A percentile compares a stretch with the other conserved stretches of the same genome.
Conservation (phyloP, 257 asterid genomes). For the Echium plantagineum region DNA sequence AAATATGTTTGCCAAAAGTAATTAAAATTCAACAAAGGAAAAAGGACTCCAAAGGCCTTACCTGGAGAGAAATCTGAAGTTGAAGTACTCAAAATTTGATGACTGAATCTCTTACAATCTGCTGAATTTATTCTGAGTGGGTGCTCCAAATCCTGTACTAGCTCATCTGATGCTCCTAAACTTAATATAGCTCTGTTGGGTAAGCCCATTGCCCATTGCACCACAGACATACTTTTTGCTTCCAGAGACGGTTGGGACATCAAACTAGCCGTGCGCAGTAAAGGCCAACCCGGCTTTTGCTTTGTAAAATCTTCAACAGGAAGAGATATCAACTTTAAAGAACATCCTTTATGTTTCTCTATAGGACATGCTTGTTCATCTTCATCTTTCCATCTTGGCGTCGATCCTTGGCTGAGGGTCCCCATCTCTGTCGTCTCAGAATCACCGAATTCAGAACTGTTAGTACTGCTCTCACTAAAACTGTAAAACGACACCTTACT, state of each 20-base stretch:
- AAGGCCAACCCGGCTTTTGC: constrained; percentile 93
- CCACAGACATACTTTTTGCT: constrained; percentile 74
- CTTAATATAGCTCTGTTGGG: constrained; percentile 36
- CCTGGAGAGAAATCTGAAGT: constrained; percentile 65
- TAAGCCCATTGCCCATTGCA: constrained; percentile 76
- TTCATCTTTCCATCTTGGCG: constrained; percentile 8
- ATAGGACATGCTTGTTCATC: constrained; percentile 11
- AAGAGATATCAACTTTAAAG: constrained; percentile 52
- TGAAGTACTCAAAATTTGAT: constrained; percentile 33
- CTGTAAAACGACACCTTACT: background rate
- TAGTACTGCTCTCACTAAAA: constrained; percentile 17
- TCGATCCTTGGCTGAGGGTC: constrained; percentile 42
- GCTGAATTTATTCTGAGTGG: background rate
- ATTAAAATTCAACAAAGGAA: background rate
- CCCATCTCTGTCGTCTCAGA: constrained; percentile 49
- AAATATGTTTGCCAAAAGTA: background rate
- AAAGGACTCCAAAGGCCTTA: constrained; percentile 6
- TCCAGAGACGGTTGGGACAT: constrained; percentile 32
- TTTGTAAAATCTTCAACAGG: constrained; percentile 52
- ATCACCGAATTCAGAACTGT: constrained; percentile 50
- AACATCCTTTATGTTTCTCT: constrained; percentile 32
- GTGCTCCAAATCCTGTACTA: no score
- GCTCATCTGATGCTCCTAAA: background rate
- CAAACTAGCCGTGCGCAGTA: constrained; percentile 54
- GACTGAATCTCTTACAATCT: constrained; percentile 46